Percentiles rank a stretch among this genome's conserved stretches.
Conservation (phyloP, 495 filamentous ascomycete species). For the Penicillium cataractarum region DNA sequence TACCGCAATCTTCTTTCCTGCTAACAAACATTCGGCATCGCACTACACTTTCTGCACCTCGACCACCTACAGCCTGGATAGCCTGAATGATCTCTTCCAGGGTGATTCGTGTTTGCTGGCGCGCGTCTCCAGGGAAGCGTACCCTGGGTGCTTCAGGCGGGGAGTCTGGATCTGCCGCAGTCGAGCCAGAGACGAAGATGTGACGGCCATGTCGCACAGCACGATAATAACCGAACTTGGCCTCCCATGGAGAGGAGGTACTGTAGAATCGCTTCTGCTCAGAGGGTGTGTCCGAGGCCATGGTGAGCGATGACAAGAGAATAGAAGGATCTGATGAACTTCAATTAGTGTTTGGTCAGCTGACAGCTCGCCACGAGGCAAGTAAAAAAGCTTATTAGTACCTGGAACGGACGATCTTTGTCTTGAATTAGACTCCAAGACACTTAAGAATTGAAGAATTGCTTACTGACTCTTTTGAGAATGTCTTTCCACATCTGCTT, state of each 20-base stretch:
- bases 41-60: constrained; percentile 40
- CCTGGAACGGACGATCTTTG: not conserved
- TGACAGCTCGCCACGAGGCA: not conserved
- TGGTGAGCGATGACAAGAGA: too few species aligned
- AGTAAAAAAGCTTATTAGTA: not conserved
- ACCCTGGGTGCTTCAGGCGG: constrained; percentile 37
- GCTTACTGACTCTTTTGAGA: not conserved
- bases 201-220: constrained; percentile 47
- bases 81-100: constrained; percentile 46
- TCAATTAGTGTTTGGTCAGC: not conserved
- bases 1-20: constrained; percentile 37
- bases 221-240: constrained; percentile 50
- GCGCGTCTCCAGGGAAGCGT: constrained; percentile 43
- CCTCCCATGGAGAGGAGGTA: constrained; percentile 49
- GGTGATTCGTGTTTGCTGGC: constrained; percentile 42
- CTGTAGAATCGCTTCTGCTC: constrained; percentile 18
- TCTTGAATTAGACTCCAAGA: not conserved
- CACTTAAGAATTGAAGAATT: not conserved
- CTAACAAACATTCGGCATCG: constrained; percentile 48
- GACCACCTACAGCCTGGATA: constrained; percentile 44
- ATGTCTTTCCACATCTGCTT: not conserved
- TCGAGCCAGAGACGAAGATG: constrained; percentile 53
- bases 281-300: constrained; percentile 1
- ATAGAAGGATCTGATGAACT: too few species aligned
- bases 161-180: constrained; percentile 42